Evolutionary conservation across 1,284 basidiomycete genomes (phyloP).

Genomic region (Cryptococcus sp.): DNA sequence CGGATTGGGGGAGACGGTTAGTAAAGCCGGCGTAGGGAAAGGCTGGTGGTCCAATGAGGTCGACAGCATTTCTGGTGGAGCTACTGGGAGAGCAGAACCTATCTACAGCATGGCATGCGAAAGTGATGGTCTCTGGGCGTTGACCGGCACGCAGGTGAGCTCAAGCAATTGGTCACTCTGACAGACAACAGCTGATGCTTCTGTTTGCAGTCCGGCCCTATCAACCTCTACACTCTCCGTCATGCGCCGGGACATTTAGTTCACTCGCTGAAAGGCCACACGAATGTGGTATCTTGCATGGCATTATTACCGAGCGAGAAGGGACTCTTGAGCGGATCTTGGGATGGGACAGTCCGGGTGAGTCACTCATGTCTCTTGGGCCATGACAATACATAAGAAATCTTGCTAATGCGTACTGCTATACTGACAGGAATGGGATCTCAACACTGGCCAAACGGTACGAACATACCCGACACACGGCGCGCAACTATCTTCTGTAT

Average conservation of each 20-base stretch:
- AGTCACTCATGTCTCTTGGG: slow-evolving; percentile 46
- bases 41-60: slow-evolving; percentile 75
- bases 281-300: slow-evolving; percentile 81
- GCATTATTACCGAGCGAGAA: slow-evolving; percentile 78
- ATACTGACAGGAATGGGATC: slow-evolving; percentile 84
- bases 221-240: slow-evolving; percentile 88
- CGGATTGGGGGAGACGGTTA: slow-evolving; percentile 85
- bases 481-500: slow-evolving; percentile 80
- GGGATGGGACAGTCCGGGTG: slow-evolving; percentile 89
- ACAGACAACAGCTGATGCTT: slow-evolving; percentile 2
- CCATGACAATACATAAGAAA: neutral
- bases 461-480: slow-evolving; percentile 80
- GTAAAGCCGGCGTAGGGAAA: slow-evolving; percentile 82
- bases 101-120: slow-evolving; percentile 87
- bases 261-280: slow-evolving; percentile 71
- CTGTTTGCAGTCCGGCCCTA: slow-evolving; percentile 67
- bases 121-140: slow-evolving; percentile 83
- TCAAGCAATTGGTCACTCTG: neutral
- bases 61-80: slow-evolving; percentile 24
- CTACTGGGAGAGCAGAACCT: slow-evolving; percentile 59
- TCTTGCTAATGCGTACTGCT: slow-evolving; percentile 1
- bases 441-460: slow-evolving; percentile 82
- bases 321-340: slow-evolving; percentile 84
- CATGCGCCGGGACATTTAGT: slow-evolving; percentile 83
- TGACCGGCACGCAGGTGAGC: slow-evolving; percentile 79